Percentiles rank a stretch among this genome's conserved stretches.
phyloP scores from a whole-genome alignment of 23 red algal species.

The Chondrus crispus region DNA sequence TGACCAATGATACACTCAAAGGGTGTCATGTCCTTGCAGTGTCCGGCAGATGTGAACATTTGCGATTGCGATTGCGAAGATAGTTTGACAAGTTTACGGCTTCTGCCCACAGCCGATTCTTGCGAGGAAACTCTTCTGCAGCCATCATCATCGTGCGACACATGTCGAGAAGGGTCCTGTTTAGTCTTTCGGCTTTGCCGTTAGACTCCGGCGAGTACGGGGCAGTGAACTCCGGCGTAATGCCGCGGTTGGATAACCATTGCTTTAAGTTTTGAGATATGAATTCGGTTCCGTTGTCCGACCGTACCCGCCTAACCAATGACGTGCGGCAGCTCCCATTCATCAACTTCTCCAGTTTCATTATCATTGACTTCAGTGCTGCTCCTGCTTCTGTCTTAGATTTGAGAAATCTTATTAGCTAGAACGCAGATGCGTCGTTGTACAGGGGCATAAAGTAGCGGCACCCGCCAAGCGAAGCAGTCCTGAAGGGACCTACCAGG shows the following conservation, averaged over 20 bases:
- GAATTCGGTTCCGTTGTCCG: slow-evolving; percentile 3
- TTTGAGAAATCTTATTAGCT: background rate
- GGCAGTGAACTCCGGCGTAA: background rate
- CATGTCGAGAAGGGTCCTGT: slow-evolving; percentile 4
- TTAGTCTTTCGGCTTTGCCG: slow-evolving; percentile 19
- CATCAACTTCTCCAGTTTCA: background rate
- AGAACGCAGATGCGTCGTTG: background rate
- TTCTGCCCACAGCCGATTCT: background rate
- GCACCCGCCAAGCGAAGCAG: background rate
- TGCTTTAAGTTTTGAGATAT: background rate
- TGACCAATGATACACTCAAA: background rate
- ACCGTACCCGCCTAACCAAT: background rate
- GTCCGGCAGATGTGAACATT: background rate
- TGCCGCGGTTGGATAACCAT: background rate
- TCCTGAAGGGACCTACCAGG: background rate
- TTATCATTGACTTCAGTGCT: background rate
- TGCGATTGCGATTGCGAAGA: background rate
- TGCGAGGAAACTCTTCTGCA: background rate
- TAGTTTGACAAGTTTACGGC: background rate
- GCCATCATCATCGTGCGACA: background rate
- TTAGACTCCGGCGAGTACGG: slow-evolving; percentile 21
- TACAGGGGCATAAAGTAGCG: background rate
- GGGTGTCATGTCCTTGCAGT: background rate
- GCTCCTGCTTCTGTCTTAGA: background rate
- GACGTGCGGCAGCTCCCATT: background rate